phyloP scores from a whole-genome alignment of 2,329 filamentous ascomycete genomes.

The Arthrobotrys pseudoclavata region DNA sequence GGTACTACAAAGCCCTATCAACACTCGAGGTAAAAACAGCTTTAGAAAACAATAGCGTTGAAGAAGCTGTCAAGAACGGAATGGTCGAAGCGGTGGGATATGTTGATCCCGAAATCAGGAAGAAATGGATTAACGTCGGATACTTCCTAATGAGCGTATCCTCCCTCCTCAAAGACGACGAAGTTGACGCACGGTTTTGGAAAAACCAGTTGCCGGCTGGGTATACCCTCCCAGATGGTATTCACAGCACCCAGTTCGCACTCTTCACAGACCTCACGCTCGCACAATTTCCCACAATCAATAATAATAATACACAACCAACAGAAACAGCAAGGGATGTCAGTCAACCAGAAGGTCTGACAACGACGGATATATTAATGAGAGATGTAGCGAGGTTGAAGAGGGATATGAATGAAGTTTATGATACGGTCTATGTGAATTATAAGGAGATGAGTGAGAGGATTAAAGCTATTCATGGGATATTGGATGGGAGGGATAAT shows the following conservation, averaged over 20 bases:
- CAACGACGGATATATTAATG: constrained; percentile 21
- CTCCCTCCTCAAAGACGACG: constrained; percentile 21
- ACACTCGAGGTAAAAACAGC: constrained; percentile 2
- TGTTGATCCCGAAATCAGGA: background rate
- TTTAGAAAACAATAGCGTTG: background rate
- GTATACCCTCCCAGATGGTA: constrained; percentile 5
- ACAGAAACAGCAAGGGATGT: constrained; percentile 8
- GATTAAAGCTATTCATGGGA: constrained; percentile 37
- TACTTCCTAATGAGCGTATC: constrained; percentile 29
- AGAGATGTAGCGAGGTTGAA: constrained; percentile 39
- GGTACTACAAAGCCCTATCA: constrained; percentile 37
- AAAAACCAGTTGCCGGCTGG: constrained; percentile 21
- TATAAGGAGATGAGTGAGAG: constrained; percentile 38
- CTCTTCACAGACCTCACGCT: background rate
- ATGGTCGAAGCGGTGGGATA: constrained; percentile 32
- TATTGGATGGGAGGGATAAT: constrained; percentile 32
- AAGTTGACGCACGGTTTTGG: constrained; percentile 39
- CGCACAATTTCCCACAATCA: too few relatives aligned
- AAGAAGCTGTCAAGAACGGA: constrained; percentile 35
- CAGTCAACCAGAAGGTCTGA: background rate
- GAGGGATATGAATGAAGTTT: constrained; percentile 39
- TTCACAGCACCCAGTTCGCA: constrained; percentile 12
- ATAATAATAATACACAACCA: background rate
- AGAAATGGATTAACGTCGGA: constrained; percentile 37
- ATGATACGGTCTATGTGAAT: constrained; percentile 36